Evolutionary conservation across 805 yeast species (phyloP).

Genomic region (Kodamaea hsintzibuensis): DNA sequence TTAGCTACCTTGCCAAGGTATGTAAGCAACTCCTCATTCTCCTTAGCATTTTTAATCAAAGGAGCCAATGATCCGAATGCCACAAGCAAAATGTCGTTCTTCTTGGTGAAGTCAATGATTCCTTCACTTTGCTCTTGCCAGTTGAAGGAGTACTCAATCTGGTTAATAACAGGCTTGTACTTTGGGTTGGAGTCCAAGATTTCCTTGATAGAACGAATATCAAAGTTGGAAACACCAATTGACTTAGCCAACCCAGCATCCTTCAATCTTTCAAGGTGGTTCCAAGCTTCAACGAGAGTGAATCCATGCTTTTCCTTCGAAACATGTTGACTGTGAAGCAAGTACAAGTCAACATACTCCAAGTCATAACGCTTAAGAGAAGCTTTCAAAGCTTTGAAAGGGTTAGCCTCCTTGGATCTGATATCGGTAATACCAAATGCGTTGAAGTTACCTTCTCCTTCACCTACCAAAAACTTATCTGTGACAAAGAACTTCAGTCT

Average conservation of each 20-base stretch:
- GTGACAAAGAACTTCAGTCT: slow-evolving; percentile 56
- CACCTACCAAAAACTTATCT: slow-evolving; percentile 49
- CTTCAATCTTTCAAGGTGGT: slow-evolving; percentile 69
- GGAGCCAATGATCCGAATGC: slow-evolving; percentile 82
- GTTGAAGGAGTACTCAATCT: slow-evolving; percentile 91
- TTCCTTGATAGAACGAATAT: slow-evolving; percentile 67
- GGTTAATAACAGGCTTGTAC: slow-evolving; percentile 75
- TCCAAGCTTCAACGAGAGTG: slow-evolving; percentile 56
- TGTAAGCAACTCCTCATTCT: slow-evolving; percentile 49
- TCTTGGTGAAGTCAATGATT: slow-evolving; percentile 72
- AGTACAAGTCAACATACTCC: slow-evolving; percentile 54
- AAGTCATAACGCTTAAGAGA: slow-evolving; percentile 40
- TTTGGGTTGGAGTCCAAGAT: slow-evolving; percentile 60
- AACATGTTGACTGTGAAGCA: slow-evolving; percentile 48
- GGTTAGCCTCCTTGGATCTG: slow-evolving; percentile 21
- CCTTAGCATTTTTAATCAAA: slow-evolving; percentile 71
- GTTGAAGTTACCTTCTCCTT: slow-evolving; percentile 9
- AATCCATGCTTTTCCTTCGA: slow-evolving; percentile 33
- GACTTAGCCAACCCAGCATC: slow-evolving; percentile 66
- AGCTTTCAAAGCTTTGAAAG: slow-evolving; percentile 40
- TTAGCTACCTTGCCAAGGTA: slow-evolving; percentile 57
- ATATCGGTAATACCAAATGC: slow-evolving; percentile 33
- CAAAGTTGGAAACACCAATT: slow-evolving; percentile 80
- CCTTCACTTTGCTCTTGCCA: slow-evolving; percentile 71
- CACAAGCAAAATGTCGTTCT: slow-evolving; percentile 52